Evolutionary conservation across 108 stramenopile genomes (phyloP).

Genomic region (Fragilaria crotonensis): DNA sequence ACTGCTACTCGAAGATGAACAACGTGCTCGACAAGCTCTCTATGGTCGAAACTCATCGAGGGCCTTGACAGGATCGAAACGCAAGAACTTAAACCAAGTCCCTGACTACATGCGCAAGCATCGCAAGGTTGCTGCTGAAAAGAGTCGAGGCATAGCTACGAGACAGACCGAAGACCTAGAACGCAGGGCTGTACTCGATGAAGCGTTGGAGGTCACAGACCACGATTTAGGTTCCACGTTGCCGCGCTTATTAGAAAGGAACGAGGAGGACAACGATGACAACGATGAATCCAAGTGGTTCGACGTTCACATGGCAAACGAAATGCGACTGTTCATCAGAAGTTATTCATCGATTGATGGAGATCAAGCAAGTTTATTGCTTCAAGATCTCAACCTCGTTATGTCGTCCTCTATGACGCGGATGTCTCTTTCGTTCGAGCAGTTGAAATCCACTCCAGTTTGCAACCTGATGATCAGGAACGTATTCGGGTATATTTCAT

Average conservation of each 20-base stretch:
- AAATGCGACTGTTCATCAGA: constrained; percentile 52
- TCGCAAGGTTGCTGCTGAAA: constrained; percentile 55
- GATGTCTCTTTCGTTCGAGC: constrained; percentile 82
- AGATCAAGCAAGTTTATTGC: constrained; percentile 51
- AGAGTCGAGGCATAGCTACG: constrained; percentile 38
- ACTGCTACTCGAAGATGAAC: constrained; percentile 62
- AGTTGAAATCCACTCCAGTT: constrained; percentile 75
- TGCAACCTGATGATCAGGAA: constrained; percentile 24
- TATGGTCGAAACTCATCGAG: constrained; percentile 24
- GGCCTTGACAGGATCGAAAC: background rate
- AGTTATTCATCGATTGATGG: constrained; percentile 54
- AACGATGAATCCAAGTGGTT: constrained; percentile 12
- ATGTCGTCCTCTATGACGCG: constrained; percentile 87
- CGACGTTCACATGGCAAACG: constrained; percentile 12
- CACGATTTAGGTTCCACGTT: constrained; percentile 32
- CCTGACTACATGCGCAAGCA: constrained; percentile 55
- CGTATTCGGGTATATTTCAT: constrained; percentile 82
- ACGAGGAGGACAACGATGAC: background rate
- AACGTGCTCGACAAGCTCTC: constrained; percentile 39
- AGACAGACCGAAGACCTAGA: constrained; percentile 47
- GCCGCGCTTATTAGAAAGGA: background rate
- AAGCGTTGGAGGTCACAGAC: constrained; percentile 67
- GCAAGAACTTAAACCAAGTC: constrained; percentile 31
- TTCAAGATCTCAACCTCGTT: constrained; percentile 76
- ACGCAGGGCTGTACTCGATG: constrained; percentile 62